Evolutionary conservation across 2,329 filamentous ascomycete genomes (phyloP).

Genomic region (Penicillium rolfsii): DNA sequence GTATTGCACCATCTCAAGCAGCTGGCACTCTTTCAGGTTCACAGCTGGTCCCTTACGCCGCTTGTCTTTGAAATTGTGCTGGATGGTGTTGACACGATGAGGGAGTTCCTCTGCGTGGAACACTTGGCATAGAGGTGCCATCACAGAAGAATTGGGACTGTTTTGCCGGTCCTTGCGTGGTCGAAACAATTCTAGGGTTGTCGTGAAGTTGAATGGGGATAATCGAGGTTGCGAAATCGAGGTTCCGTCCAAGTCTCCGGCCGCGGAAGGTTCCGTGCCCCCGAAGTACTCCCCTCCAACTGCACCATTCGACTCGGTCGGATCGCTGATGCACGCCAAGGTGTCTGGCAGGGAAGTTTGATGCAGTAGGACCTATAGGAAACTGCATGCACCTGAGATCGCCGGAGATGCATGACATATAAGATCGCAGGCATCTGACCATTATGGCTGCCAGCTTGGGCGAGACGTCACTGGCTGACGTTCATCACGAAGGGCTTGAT

Average conservation of each 20-base stretch:
- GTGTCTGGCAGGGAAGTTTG: not conserved
- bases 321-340: not conserved
- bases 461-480: constrained; percentile 56
- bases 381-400: not conserved
- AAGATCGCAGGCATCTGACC: constrained; percentile 46
- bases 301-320: not conserved
- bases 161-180: no score
- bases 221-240: not conserved
- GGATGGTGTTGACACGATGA: constrained; percentile 53
- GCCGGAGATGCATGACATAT: constrained; percentile 51
- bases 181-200: not conserved
- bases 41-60: constrained; percentile 56
- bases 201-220: constrained; percentile 1
- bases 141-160: constrained; percentile 31
- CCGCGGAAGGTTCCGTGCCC: constrained; percentile 2
- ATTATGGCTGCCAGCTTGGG: constrained; percentile 52
- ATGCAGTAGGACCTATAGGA: not conserved
- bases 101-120: constrained; percentile 59
- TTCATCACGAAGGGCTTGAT: constrained; percentile 54
- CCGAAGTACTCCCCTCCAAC: constrained; percentile 9
- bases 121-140: constrained; percentile 60
- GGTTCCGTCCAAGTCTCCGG: not conserved
- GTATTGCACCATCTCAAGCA: constrained; percentile 66
- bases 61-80: constrained; percentile 52
- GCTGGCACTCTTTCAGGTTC: constrained; percentile 57